Evolutionary conservation across 495 filamentous ascomycete species (phyloP).

Genomic region (Hypoxylon subgilvum): DNA sequence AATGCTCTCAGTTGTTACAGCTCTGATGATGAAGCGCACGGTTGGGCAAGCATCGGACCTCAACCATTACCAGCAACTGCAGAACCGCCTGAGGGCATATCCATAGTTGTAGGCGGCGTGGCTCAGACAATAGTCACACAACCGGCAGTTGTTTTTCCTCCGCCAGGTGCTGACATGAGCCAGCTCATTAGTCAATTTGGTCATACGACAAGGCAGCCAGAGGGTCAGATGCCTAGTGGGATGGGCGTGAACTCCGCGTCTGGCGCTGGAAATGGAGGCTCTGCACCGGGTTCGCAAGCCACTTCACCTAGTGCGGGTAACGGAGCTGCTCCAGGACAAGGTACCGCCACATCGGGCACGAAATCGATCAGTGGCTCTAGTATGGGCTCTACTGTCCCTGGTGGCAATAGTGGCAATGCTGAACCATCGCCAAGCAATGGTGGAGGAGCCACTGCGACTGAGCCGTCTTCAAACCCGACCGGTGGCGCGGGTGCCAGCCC

Average conservation of each 20-base stretch:
- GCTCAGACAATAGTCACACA: conserved; percentile 30
- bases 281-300: background rate
- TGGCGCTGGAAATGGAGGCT: conserved; percentile 4
- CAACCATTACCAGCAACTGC: conserved; percentile 34
- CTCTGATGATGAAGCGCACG: conserved; percentile 43
- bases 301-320: background rate
- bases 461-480: too few species aligned
- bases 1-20: conserved; percentile 52
- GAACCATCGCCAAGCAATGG: conserved; percentile 14
- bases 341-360: background rate
- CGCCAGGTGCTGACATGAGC: conserved; percentile 21
- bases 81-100: conserved; percentile 27
- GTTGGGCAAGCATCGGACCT: conserved; percentile 40
- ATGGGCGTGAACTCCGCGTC: conserved; percentile 6
- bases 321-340: background rate
- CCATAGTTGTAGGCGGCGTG: conserved; percentile 30
- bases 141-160: conserved; percentile 26
- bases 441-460: too few species aligned
- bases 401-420: background rate
- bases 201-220: conserved; percentile 21
- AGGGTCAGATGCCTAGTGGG: conserved; percentile 29
- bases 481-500: too few species aligned
- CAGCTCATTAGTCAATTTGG: conserved; percentile 27
- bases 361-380: conserved; percentile 1
- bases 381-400: background rate